A percentile compares a stretch with the other conserved stretches of the same genome.
Conservation (phyloP, 306 rosid species). For the Herpetospermum pedunculosum region DNA sequence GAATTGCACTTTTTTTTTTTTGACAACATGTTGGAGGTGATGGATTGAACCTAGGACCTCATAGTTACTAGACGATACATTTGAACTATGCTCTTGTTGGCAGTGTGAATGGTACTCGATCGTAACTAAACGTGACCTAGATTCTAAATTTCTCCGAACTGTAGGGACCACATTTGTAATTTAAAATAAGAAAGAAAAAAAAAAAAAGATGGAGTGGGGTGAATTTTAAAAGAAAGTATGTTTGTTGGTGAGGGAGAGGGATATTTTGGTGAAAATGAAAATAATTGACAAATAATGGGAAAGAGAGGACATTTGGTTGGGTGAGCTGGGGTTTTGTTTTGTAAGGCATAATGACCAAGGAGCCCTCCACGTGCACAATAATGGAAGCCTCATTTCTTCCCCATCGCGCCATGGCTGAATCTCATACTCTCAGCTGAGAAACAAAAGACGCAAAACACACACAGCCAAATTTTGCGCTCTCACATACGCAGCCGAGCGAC, state of each 20-base stretch:
- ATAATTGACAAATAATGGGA: background rate
- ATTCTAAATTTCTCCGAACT: too few species aligned
- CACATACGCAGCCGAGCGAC: background rate
- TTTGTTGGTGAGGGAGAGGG: background rate
- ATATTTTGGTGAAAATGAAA: background rate
- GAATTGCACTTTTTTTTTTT: too few species aligned
- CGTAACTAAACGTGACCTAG: too few species aligned
- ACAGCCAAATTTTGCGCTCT: background rate
- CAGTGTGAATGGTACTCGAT: too few species aligned
- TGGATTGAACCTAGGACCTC: too few species aligned
- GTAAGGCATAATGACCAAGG: background rate
- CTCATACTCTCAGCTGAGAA: background rate
- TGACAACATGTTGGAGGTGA: too few species aligned
- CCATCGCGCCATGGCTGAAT: conserved; percentile 6
- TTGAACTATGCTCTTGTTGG: too few species aligned
- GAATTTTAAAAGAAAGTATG: background rate
- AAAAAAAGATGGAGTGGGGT: too few species aligned
- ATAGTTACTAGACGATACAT: too few species aligned
- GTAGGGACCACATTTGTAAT: too few species aligned
- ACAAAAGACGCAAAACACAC: background rate
- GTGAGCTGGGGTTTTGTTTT: background rate
- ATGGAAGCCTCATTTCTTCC: background rate
- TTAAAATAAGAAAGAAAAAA: too few species aligned
- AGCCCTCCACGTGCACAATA: conserved; percentile 11
- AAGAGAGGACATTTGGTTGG: background rate